Evolutionary conservation across 169 alveolate species (phyloP), one percentile per base, ranked within the genome.

Genomic region (Eimeria maxima): DNA sequence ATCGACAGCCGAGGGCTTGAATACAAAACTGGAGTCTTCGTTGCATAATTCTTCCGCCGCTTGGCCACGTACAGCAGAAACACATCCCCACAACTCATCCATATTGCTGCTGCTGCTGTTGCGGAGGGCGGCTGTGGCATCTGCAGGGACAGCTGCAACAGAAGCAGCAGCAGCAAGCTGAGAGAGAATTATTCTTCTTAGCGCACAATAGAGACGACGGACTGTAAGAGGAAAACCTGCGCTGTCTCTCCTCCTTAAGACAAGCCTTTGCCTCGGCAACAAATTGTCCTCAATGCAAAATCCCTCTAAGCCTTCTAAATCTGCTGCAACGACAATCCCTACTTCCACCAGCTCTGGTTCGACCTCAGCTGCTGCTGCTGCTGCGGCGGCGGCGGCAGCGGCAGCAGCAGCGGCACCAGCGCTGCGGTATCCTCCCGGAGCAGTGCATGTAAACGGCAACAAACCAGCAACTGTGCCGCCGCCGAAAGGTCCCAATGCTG

Each of bases 221-320:
- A 92, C 95, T 2, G 83, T 92, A 24, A 92, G 27, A 38, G 91
- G 91, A 3, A 50, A 63, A 6, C 76, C 93, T 24, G 65, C 38
- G 0, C 42, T 42, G 16, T 63, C 93, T 27, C 44, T 63, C 24
- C 65, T 33, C 13, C 95, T 27, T 38, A 94, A 78, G 63, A 86
- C 33, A 18, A 94, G 89, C 4, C 95, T 74, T 20, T 83, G 92
- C 27, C 89, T 76, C 45, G 71, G 60, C 44, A 91, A 87, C 47
- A 94, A 87, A 8, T 5, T 11, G 14, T 94, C 95, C 44, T 94
- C 96, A 4, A 71, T 73, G 53, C 73, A 29, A 57, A 94, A 94
- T 33, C 96, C 96, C 90, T 94, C 96, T 10, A 94, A 80, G 63
- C 96, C 96, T 47, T 22, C 22, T n/a, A 94, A 14, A 38, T 94